Conservation (phyloP, 2,329 filamentous ascomycete genomes). For the Didymella pomorum region DNA sequence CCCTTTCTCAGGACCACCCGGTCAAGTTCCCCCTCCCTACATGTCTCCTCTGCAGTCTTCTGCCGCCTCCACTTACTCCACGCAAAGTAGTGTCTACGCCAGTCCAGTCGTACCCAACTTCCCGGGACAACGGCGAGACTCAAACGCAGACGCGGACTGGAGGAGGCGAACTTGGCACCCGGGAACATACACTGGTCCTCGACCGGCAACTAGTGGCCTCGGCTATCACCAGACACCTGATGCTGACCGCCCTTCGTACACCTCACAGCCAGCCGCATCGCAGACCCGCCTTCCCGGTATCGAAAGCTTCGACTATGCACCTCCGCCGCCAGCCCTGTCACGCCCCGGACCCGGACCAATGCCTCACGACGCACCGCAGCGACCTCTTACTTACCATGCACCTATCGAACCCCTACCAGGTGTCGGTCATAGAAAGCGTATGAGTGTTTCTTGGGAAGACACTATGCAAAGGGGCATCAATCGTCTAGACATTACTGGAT, state of each 20-base stretch:
- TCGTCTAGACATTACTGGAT: slow-evolving; percentile 68
- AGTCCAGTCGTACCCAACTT: slow-evolving; percentile 73
- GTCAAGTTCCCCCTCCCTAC: slow-evolving; percentile 65
- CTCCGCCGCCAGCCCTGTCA: slow-evolving; percentile 67
- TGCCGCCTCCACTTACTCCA: slow-evolving; percentile 63
- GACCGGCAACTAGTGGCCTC: slow-evolving; percentile 74
- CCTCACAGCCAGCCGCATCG: slow-evolving; percentile 61
- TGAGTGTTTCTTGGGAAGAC: slow-evolving; percentile 66
- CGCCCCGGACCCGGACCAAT: slow-evolving; percentile 76
- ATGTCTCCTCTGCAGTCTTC: slow-evolving; percentile 65
- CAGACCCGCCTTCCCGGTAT: slow-evolving; percentile 83
- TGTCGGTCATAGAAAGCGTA: slow-evolving; percentile 43
- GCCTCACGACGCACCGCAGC: slow-evolving; percentile 70
- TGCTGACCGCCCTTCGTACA: slow-evolving; percentile 64
- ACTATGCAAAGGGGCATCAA: slow-evolving; percentile 72
- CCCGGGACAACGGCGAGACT: slow-evolving; percentile 71
- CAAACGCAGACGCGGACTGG: slow-evolving; percentile 77
- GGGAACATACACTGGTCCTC: slow-evolving; percentile 67
- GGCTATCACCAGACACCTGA: slow-evolving; percentile 78
- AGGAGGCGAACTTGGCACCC: slow-evolving; percentile 91
- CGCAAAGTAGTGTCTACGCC: slow-evolving; percentile 66
- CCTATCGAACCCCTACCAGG: slow-evolving; percentile 37
- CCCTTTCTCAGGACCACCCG: slow-evolving; percentile 74
- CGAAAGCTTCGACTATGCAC: slow-evolving; percentile 85
- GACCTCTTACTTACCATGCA: slow-evolving; percentile 49